Base-by-base conservation (phyloP, 805 yeast species). In the Tetrapisispora nanseiensis region DNA sequence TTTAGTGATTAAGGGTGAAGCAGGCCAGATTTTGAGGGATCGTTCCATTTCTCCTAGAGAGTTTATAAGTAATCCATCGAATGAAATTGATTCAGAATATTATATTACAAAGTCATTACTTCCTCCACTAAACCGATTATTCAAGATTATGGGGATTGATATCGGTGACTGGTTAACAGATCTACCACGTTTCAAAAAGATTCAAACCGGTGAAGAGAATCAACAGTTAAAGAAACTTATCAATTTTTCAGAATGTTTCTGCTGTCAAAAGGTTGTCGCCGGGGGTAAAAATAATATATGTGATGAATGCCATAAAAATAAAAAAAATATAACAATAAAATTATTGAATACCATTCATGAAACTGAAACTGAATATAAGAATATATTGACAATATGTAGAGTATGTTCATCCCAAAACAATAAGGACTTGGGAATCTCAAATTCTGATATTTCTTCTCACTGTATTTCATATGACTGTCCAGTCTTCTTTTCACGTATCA, bases 91-190 rank as follows among this genome's bases (percentile, higher is more conserved):
- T 54, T 71, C 81, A 18, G 86, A 84, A 31, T 92, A 92, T 56
- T 92, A 92, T 60, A 86, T 92, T 37, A 74, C 74, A 2, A 82
- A 85, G 54, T 86, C 86, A 2, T 61, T 92, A 37, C 76, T 90
- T 8, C 97, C 98, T 2, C 97, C 98, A 0, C 63, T 92, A 42
- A 94, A 86, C 48, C 66, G 98, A 45, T 66, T 90, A 2, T 84
- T 92, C 61, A 82, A 78, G 51, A 61, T 90, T 12, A 63, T 86
- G 44, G 98, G 98, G 0, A 92, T 83, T 2, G 82, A 86, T 62
- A 71, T 89, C 6, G 67, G 68, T 33, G 68, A 67, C 4, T 92
- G 98, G 98, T 84, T 78, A 48, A 61, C 62, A 10, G 84, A 78
- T 26, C 21, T 39, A 3, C 38, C 33, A 20, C 39, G 43, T 23